phyloP scores from a whole-genome alignment of 805 yeast genomes.

The Saccharomyces eubayanus region DNA sequence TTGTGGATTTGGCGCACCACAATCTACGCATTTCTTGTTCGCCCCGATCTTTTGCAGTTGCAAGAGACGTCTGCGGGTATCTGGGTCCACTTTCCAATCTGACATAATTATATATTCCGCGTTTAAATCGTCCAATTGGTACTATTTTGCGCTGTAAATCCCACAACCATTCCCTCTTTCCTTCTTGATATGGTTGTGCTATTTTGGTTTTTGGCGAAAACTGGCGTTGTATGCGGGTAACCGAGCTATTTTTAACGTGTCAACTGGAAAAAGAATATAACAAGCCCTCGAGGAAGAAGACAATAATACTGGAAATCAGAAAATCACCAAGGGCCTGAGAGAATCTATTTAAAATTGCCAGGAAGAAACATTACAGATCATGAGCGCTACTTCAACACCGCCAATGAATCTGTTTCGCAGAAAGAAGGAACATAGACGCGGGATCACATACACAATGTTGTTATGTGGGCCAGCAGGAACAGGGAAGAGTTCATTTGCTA shows the following conservation, averaged over 20 bases:
- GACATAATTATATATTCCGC: conserved; percentile 28
- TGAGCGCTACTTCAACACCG: conserved; percentile 10
- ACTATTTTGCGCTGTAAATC: not conserved
- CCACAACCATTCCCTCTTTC: not conserved
- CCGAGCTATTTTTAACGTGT: not conserved
- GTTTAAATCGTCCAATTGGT: not conserved
- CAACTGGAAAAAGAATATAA: not conserved
- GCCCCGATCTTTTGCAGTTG: conserved; percentile 73
- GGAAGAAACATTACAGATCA: not conserved
- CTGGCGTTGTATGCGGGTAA: not conserved
- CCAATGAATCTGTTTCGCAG: conserved; percentile 34
- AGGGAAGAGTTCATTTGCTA: conserved; percentile 71
- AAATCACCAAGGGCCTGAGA: not conserved
- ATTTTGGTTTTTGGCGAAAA: not conserved
- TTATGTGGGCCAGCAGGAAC: conserved; percentile 67
- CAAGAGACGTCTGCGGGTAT: conserved; percentile 69
- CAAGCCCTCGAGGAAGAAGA: not conserved
- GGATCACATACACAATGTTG: conserved; percentile 65
- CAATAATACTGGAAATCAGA: not conserved
- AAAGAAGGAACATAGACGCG: conserved; percentile 63
- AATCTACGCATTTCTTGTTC: conserved; percentile 87
- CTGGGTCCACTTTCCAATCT: conserved; percentile 90
- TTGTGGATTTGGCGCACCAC: conserved; percentile 93
- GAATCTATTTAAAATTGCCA: not conserved
- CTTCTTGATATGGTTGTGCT: not conserved